These are phyloP conservation scores for Chaetomium cochliodes DNA, from an alignment of 495 filamentous ascomycete species.

Conservation along the genomic window DNA sequence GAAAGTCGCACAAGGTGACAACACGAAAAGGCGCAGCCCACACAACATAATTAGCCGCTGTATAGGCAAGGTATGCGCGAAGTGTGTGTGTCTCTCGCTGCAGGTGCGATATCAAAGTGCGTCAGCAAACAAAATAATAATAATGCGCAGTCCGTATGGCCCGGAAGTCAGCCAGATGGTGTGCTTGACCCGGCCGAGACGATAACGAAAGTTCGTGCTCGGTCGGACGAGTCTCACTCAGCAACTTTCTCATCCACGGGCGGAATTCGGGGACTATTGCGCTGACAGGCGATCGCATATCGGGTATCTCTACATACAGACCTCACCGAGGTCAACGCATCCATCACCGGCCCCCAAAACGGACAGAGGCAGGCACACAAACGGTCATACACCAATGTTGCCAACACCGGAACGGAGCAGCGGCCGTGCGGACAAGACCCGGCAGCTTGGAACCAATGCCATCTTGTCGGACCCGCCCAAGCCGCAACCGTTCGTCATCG, in stretches of 20 bases:
- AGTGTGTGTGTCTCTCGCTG: not conserved
- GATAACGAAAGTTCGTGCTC: not conserved
- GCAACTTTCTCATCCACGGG: not conserved
- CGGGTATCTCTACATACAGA: not conserved
- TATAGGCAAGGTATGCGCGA: not conserved
- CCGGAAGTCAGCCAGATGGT: not conserved
- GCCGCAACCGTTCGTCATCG: slow-evolving; percentile 1
- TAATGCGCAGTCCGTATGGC: slow-evolving; percentile 6
- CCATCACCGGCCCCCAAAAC: not conserved
- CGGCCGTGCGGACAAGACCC: slow-evolving; percentile 16
- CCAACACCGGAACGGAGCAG: slow-evolving; percentile 1
- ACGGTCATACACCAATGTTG: not conserved
- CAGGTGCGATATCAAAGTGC: not conserved
- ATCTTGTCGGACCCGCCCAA: slow-evolving; percentile 3
- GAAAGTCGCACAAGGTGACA: not conserved
- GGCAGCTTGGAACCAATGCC: slow-evolving; percentile 26
- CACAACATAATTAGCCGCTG: slow-evolving; percentile 9
- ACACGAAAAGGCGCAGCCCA: slow-evolving; percentile 5
- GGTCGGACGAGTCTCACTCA: slow-evolving; percentile 15
- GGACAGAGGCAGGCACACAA: not conserved
- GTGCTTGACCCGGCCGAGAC: not conserved
- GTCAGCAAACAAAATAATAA: slow-evolving; percentile 10
- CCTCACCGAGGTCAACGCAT: slow-evolving; percentile 10
- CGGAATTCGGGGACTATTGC: not conserved
- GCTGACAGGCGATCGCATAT: not conserved